Percentiles rank a stretch among this genome's conserved stretches.
These are phyloP conservation scores for Sextonia rubra DNA, from an alignment of 164 flowering plant genomes.

Conservation along the genomic window DNA sequence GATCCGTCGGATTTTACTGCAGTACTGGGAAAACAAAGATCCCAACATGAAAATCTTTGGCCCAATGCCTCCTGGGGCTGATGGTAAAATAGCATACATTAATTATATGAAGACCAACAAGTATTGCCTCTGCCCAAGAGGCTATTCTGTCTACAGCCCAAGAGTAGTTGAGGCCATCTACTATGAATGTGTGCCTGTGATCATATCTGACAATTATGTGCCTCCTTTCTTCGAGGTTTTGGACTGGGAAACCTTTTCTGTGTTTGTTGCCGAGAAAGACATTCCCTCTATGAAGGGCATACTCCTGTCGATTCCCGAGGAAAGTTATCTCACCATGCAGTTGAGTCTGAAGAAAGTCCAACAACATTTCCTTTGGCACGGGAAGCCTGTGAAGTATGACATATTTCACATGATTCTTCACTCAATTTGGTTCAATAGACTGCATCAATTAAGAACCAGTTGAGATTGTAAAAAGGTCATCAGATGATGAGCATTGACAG, in stretches of 20 bases:
- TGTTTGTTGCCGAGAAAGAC: constrained; percentile 10
- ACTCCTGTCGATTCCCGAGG: constrained; percentile 8
- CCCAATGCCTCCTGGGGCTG: constrained; percentile 5
- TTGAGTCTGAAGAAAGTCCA: constrained; percentile 9
- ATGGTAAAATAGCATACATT: constrained; percentile 3
- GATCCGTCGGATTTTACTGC: constrained; percentile 2
- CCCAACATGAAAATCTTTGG: constrained; percentile 14
- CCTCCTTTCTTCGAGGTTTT: constrained; percentile 12
- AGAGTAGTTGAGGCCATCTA: constrained; percentile 11
- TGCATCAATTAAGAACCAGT: constrained; percentile 4
- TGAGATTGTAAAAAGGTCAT: background rate
- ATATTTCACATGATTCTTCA: constrained; percentile 15
- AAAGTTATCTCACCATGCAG: constrained; percentile 10
- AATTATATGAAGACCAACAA: constrained; percentile 10
- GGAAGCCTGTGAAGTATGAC: constrained; percentile 15
- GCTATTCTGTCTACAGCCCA: constrained; percentile 11
- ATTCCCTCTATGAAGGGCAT: constrained; percentile 12
- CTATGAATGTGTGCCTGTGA: constrained; percentile 14
- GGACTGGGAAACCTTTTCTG: constrained; percentile 10
- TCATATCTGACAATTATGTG: constrained; percentile 14
- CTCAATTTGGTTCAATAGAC: constrained; percentile 14
- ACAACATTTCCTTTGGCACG: constrained; percentile 12
- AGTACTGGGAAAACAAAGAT: constrained; percentile 14
- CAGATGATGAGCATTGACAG: background rate
- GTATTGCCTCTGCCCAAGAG: constrained; percentile 16